Evolutionary conservation across 139 green algal species (phyloP).

Genomic region (Haematococcus sp.): DNA sequence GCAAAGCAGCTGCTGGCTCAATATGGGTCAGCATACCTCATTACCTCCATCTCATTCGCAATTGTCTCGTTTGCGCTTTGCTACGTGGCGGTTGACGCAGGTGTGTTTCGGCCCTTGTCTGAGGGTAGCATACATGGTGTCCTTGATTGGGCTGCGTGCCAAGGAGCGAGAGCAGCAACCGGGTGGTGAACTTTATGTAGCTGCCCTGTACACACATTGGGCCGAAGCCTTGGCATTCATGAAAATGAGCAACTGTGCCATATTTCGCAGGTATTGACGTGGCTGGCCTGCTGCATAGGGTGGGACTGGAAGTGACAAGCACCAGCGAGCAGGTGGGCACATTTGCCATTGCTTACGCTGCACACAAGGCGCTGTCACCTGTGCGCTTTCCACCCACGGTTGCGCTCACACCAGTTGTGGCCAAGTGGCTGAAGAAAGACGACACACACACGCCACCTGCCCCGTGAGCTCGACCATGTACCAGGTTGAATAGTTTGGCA

Average conservation of each 20-base stretch:
- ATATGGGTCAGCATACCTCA: conserved; percentile 95
- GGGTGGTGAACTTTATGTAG: too few species aligned
- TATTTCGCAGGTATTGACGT: conserved; percentile 93
- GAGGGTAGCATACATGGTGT: too few species aligned
- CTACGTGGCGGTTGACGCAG: conserved; percentile 84
- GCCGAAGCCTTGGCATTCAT: too few species aligned
- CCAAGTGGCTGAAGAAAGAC: conserved; percentile 52
- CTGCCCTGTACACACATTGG: too few species aligned
- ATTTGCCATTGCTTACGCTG: conserved; percentile 95
- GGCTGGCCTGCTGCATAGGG: conserved; percentile 58
- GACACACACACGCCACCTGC: too few species aligned
- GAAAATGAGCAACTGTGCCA: too few species aligned
- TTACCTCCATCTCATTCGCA: conserved; percentile 95
- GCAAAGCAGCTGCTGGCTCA: conserved; percentile 89
- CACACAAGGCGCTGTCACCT: conserved; percentile 97
- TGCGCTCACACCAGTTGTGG: conserved; percentile 95
- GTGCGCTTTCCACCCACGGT: conserved; percentile 98
- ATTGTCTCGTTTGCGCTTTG: conserved; percentile 90
- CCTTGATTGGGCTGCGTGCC: too few species aligned
- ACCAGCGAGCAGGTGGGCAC: conserved; percentile 83
- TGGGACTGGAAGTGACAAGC: conserved; percentile 77
- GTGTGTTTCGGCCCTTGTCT: conserved; percentile 34
- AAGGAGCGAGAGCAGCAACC: too few species aligned
- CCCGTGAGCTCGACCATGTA: too few species aligned
- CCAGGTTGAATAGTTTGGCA: too few species aligned